phyloP scores from a whole-genome alignment of 2,329 filamentous ascomycete species.

The Cladophialophora immunda region DNA sequence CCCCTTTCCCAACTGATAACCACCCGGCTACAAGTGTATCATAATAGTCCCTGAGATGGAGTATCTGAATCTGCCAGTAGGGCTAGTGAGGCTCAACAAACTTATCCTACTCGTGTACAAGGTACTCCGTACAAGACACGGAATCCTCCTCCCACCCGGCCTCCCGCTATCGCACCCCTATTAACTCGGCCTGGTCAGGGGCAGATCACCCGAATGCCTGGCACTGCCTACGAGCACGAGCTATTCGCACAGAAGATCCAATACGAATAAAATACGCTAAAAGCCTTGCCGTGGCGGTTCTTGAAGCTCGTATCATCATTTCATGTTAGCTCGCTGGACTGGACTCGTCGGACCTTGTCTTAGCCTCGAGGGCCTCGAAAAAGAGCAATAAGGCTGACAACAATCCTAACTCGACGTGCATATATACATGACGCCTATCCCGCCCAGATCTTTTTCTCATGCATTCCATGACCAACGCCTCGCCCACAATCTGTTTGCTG shows the following conservation, averaged over 20 bases:
- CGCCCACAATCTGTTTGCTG: slow-evolving; percentile 18
- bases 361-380: background rate
- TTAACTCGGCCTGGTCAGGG: background rate
- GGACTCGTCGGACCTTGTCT: slow-evolving; percentile 6
- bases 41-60: background rate
- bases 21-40: background rate
- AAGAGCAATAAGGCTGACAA: slow-evolving; percentile 16
- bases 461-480: slow-evolving; percentile 13
- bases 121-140: too few relatives aligned
- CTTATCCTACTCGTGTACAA: background rate
- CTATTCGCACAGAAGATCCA: background rate
- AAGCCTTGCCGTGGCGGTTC: background rate
- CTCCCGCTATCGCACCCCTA: background rate
- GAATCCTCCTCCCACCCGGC: background rate
- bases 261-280: background rate
- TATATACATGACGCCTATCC: slow-evolving; percentile 28
- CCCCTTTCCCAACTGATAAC: background rate
- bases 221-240: background rate
- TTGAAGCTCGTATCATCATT: slow-evolving; percentile 32
- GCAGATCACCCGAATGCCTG: background rate
- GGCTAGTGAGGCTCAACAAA: slow-evolving; percentile 2
- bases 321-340: slow-evolving; percentile 20
- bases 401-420: slow-evolving; percentile 27
- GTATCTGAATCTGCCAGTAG: background rate
- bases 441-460: slow-evolving; percentile 16